phyloP scores from a whole-genome alignment of 768 basidiomycete species.

The Porphyrellus cyaneotinctus region DNA sequence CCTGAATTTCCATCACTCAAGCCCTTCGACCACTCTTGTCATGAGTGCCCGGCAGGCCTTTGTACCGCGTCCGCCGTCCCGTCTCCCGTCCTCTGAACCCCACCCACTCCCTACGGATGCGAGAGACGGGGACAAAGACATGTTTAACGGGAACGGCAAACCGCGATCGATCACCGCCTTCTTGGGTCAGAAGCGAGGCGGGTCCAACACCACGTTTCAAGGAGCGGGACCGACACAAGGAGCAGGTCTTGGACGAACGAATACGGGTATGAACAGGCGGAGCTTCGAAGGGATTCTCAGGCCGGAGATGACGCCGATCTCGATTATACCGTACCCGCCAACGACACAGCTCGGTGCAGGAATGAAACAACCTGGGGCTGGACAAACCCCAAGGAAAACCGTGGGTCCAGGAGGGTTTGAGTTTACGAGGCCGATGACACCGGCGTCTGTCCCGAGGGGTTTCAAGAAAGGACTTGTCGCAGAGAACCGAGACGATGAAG shows the following conservation, averaged over 20 bases:
- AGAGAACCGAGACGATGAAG: conserved; percentile 7
- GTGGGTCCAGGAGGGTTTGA: conserved; percentile 3
- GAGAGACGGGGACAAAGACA: conserved; percentile 7
- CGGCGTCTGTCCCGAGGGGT: conserved; percentile 13
- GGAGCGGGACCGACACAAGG: conserved; percentile 1
- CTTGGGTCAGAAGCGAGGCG: conserved; percentile 17
- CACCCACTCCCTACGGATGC: conserved; percentile 1
- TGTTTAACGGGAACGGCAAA: conserved; percentile 12
- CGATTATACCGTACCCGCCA: conserved; percentile 22
- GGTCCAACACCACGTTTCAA: not conserved
- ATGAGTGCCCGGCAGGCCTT: conserved; percentile 30
- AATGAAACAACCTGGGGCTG: conserved; percentile 1
- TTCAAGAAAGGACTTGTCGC: conserved; percentile 10
- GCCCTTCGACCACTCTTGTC: not conserved
- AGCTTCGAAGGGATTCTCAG: conserved; percentile 25
- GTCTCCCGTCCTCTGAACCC: conserved; percentile 5
- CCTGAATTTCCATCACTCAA: not conserved
- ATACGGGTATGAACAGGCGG: conserved; percentile 5
- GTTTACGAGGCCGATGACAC: conserved; percentile 20
- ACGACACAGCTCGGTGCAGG: conserved; percentile 3
- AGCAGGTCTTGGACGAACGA: conserved; percentile 3
- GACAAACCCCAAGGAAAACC: conserved; percentile 20
- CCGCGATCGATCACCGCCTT: conserved; percentile 21
- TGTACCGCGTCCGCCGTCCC: conserved; percentile 19
- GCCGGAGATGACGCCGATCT: conserved; percentile 20